phyloP scores from a whole-genome alignment of 208 protist genomes.

The Wallacemonas rigidus region DNA sequence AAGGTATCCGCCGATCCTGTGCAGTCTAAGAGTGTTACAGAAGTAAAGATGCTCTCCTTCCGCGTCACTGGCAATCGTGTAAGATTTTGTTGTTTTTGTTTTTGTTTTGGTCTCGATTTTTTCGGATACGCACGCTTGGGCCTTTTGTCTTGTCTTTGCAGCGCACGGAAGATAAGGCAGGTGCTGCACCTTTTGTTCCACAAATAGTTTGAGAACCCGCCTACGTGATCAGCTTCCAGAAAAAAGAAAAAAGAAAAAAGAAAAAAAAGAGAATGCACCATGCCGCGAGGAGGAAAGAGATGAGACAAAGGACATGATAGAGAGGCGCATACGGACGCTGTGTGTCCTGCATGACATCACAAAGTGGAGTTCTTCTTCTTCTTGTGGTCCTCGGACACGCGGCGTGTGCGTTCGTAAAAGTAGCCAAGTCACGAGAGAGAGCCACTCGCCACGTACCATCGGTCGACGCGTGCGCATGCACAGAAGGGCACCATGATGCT shows the following conservation, averaged over 20 bases:
- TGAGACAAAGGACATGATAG: no score
- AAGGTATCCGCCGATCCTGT: neutral
- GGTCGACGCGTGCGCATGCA: no score
- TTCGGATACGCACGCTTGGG: neutral
- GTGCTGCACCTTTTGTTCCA: no score
- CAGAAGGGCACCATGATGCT: no score
- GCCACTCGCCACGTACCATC: no score
- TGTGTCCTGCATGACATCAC: no score
- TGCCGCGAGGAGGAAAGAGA: neutral
- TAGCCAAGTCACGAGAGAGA: no score
- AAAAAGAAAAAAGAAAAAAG: neutral
- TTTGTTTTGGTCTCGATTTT: neutral
- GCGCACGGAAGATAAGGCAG: neutral
- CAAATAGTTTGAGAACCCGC: neutral
- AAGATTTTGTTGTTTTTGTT: neutral
- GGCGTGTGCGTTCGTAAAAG: no score
- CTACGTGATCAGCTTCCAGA: no score
- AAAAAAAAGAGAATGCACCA: conserved; percentile 20
- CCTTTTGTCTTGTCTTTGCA: neutral
- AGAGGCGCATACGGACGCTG: no score
- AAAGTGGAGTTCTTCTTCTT: no score
- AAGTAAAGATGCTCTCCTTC: neutral
- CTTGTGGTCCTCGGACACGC: no score
- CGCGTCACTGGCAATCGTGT: neutral
- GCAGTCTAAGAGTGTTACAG: neutral